Conservation (phyloP, 805 yeast species). For the Starmerella bombi region DNA sequence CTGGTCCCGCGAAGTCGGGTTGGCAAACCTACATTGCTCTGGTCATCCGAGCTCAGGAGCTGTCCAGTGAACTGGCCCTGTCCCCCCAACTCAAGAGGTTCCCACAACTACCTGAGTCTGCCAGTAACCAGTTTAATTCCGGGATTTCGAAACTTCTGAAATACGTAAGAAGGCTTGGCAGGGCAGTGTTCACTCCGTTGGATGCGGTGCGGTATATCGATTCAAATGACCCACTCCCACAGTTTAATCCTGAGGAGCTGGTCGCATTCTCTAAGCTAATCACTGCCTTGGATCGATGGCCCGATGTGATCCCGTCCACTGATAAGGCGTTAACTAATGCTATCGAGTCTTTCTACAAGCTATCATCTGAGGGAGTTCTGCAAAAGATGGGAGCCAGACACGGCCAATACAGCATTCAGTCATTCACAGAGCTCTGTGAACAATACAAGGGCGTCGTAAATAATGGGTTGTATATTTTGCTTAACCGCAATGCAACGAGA, state of each 20-base stretch:
- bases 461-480: constrained; percentile 4
- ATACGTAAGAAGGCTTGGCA: constrained; percentile 27
- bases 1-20: constrained; percentile 19
- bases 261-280: constrained; percentile 19
- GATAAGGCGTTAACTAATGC: constrained; percentile 19
- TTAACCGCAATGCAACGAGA: constrained; percentile 8
- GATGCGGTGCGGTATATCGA: constrained; percentile 35
- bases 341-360: constrained; percentile 13
- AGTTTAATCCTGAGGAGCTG: constrained; percentile 23
- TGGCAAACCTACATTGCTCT: constrained; percentile 9
- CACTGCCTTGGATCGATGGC: constrained; percentile 4
- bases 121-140: constrained; percentile 8
- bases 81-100: constrained; percentile 20
- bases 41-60: constrained; percentile 5
- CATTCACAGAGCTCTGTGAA: constrained; percentile 6
- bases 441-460: constrained; percentile 13
- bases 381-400: background rate
- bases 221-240: constrained; percentile 2
- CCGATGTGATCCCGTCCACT: constrained; percentile 16
- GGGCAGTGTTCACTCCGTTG: constrained; percentile 35
- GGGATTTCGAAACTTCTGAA: constrained; percentile 10
- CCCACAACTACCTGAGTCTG: constrained; percentile 14
- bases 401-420: constrained; percentile 5
- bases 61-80: constrained; percentile 9
- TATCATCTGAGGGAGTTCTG: constrained; percentile 5